phyloP scores from a whole-genome alignment of 192 early-diverging fungal species.

The Linnemannia elongata region DNA sequence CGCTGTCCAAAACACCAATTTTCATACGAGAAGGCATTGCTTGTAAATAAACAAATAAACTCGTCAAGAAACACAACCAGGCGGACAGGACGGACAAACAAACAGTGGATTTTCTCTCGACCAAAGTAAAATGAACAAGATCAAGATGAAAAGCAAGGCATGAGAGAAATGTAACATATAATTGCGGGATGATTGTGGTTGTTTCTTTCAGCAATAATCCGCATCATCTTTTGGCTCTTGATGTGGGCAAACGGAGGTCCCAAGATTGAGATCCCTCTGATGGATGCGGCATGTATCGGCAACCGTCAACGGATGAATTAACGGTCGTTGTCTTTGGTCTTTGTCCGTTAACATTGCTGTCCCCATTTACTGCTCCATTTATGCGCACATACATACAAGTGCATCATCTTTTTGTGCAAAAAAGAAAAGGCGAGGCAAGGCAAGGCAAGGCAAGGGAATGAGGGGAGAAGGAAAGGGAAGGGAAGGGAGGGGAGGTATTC shows the following conservation, averaged over 20 bases:
- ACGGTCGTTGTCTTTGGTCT: background rate
- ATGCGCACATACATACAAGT: background rate
- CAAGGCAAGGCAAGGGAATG: background rate
- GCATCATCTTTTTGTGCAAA: background rate
- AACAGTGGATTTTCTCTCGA: background rate
- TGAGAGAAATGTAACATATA: background rate
- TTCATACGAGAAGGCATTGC: background rate
- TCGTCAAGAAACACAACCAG: background rate
- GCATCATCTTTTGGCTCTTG: background rate
- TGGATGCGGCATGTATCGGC: background rate
- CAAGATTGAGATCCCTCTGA: too few species aligned
- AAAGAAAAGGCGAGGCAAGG: background rate
- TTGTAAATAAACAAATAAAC: background rate
- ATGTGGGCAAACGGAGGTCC: background rate
- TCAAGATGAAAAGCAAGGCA: background rate
- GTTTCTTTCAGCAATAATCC: background rate
- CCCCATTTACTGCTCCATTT: background rate
- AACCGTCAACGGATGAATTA: slow-evolving; percentile 5
- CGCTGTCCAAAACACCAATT: background rate
- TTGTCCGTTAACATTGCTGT: background rate
- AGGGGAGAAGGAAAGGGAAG: background rate
- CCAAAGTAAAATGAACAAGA: background rate
- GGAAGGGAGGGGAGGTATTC: background rate
- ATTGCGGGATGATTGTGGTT: background rate
- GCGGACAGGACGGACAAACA: too few species aligned